Percentiles rank a stretch among this genome's conserved stretches.
phyloP scores from a whole-genome alignment of 2,329 filamentous ascomycete genomes.

The Clonostachys byssicola region DNA sequence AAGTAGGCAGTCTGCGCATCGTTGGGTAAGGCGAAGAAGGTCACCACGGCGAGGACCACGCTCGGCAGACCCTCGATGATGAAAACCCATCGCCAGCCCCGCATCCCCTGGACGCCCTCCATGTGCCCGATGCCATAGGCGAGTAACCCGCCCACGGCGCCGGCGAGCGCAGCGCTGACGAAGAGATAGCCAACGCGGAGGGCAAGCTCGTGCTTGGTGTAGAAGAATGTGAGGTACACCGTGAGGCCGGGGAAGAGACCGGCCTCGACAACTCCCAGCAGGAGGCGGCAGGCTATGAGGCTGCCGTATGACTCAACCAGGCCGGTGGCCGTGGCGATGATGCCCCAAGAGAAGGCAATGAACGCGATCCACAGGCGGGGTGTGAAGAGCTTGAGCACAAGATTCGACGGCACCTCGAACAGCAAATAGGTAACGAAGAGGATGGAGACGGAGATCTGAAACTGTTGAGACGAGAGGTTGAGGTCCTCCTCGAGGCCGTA shows the following conservation, averaged over 20 bases:
- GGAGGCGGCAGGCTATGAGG: constrained; percentile 63
- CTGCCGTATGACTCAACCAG: constrained; percentile 61
- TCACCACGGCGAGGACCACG: constrained; percentile 23
- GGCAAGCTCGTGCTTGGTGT: constrained; percentile 69
- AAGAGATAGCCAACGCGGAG: constrained; percentile 72
- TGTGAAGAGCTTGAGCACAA: constrained; percentile 58
- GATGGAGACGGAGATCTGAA: constrained; percentile 64
- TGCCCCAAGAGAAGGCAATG: constrained; percentile 61
- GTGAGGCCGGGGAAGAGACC: constrained; percentile 67
- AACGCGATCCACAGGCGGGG: constrained; percentile 61
- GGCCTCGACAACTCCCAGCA: constrained; percentile 66
- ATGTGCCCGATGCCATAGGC: constrained; percentile 72
- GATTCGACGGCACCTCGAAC: constrained; percentile 63
- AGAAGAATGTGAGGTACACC: constrained; percentile 71
- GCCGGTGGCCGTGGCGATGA: constrained; percentile 67
- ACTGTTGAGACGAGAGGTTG: constrained; percentile 56
- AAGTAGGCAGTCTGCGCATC: constrained; percentile 52
- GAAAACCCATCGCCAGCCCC: constrained; percentile 71
- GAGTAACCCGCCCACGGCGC: constrained; percentile 67
- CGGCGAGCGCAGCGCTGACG: constrained; percentile 65
- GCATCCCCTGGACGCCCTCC: constrained; percentile 59
- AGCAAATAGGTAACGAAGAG: constrained; percentile 61
- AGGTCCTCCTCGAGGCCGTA: constrained; percentile 64
- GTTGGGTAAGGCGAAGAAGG: constrained; percentile 27
- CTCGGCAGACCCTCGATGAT: constrained; percentile 46